Conservation (phyloP, 1,284 basidiomycete species). For the Anthracocystis setariae region DNA sequence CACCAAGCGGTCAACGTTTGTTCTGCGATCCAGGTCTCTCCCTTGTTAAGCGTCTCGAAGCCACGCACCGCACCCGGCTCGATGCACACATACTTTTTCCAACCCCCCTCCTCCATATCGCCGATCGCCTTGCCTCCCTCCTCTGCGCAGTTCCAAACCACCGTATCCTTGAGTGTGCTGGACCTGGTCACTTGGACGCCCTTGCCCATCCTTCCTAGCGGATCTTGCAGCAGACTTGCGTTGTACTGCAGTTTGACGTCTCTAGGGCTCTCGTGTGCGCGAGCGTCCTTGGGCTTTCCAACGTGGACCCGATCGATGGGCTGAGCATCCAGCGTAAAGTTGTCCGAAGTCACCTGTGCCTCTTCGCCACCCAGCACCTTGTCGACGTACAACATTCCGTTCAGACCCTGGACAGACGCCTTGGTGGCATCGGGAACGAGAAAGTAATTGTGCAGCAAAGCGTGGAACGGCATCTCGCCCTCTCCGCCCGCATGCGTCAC, state of each 20-base stretch:
- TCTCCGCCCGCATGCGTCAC: slow-evolving; percentile 53
- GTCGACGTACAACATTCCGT: slow-evolving; percentile 50
- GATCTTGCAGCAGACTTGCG: slow-evolving; percentile 31
- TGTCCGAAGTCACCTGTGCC: slow-evolving; percentile 23
- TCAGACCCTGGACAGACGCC: slow-evolving; percentile 44
- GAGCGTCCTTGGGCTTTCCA: slow-evolving; percentile 29
- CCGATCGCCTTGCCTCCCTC: slow-evolving; percentile 63
- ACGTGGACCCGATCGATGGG: slow-evolving; percentile 49
- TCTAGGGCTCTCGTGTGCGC: slow-evolving; percentile 15
- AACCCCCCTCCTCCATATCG: slow-evolving; percentile 67
- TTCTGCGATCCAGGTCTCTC: slow-evolving; percentile 43
- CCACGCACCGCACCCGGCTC: slow-evolving; percentile 66
- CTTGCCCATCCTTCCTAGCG: slow-evolving; percentile 38
- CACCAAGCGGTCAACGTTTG: slow-evolving; percentile 47
- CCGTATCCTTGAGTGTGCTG: slow-evolving; percentile 48
- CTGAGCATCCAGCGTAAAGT: slow-evolving; percentile 34
- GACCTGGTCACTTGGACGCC: slow-evolving; percentile 49
- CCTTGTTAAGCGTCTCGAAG: slow-evolving; percentile 61
- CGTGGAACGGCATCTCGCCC: slow-evolving; percentile 66
- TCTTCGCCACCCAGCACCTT: slow-evolving; percentile 41
- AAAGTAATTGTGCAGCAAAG: slow-evolving; percentile 68
- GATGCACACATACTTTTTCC: slow-evolving; percentile 67
- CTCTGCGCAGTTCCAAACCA: slow-evolving; percentile 68
- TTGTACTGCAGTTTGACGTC: slow-evolving; percentile 48
- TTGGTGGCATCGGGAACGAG: slow-evolving; percentile 60